These are phyloP conservation scores for Penicillium concentricum DNA, from an alignment of 2,329 filamentous ascomycete genomes.

Conservation along the genomic window DNA sequence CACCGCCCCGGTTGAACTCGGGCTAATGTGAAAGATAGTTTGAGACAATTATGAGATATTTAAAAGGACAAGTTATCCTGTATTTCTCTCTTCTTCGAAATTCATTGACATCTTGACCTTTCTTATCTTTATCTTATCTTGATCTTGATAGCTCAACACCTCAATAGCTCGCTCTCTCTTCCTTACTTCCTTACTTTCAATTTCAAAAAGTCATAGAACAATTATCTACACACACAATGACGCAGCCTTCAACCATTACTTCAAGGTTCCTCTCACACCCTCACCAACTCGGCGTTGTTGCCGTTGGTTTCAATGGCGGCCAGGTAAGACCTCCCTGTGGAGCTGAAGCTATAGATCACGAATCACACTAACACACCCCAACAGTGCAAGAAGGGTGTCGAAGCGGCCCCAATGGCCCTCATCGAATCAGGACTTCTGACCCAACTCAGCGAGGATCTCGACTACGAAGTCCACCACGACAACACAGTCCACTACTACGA, in stretches of 20 bases:
- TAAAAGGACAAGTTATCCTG: neutral
- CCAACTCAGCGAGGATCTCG: conserved; percentile 79
- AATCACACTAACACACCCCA: neutral
- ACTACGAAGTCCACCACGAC: conserved; percentile 85
- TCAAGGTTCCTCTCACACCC: conserved; percentile 77
- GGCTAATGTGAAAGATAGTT: conserved; percentile 9
- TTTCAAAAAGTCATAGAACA: neutral
- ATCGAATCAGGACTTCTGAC: conserved; percentile 83
- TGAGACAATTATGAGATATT: neutral
- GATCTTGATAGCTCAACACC: conserved; percentile 9
- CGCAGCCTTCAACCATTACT: conserved; percentile 56
- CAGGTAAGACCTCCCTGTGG: conserved; percentile 62
- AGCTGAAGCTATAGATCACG: neutral
- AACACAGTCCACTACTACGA: conserved; percentile 77
- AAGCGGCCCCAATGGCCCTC: conserved; percentile 83
- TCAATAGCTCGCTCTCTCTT: conserved; percentile 10
- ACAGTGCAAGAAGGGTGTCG: conserved; percentile 86
- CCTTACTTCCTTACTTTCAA: neutral
- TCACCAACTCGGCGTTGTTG: conserved; percentile 83
- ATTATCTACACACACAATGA: conserved; percentile 42
- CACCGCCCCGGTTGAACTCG: conserved; percentile 11
- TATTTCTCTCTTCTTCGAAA: neutral
- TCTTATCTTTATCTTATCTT: conserved; percentile 24
- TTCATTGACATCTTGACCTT: neutral
- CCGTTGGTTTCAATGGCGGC: conserved; percentile 93